phyloP scores from a whole-genome alignment of 768 basidiomycete genomes.

The Kwoniella dejecticola region DNA sequence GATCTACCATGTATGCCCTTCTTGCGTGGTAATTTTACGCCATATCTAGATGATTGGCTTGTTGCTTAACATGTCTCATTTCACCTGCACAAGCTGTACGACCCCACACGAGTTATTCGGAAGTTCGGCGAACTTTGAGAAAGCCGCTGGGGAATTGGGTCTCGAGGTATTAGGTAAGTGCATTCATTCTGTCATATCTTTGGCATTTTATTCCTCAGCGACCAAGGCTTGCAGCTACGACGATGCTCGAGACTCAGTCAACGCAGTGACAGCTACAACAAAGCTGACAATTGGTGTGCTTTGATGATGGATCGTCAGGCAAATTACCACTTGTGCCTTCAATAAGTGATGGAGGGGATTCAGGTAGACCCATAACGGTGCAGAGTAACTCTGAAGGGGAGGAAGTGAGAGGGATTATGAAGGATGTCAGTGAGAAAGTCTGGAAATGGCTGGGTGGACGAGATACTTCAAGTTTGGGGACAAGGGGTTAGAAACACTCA shows the following conservation, averaged over 20 bases:
- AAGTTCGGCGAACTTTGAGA: slow-evolving; percentile 65
- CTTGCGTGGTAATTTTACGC: no score
- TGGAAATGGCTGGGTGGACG: slow-evolving; percentile 40
- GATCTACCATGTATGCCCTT: no score
- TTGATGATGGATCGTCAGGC: slow-evolving; percentile 15
- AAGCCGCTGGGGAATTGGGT: slow-evolving; percentile 63
- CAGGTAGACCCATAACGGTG: slow-evolving; percentile 59
- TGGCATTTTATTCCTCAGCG: not conserved
- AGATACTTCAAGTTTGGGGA: slow-evolving; percentile 6
- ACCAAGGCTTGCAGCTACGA: no score
- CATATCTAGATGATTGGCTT: slow-evolving; percentile 91
- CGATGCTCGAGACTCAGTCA: no score
- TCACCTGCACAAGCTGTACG: slow-evolving; percentile 72
- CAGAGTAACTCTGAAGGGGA: slow-evolving; percentile 37
- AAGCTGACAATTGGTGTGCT: not conserved
- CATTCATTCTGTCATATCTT: no score
- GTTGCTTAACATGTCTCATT: slow-evolving; percentile 84
- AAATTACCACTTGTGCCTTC: slow-evolving; percentile 77
- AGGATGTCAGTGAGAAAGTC: slow-evolving; percentile 35
- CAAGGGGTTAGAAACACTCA: slow-evolving; percentile 17
- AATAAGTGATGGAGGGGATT: slow-evolving; percentile 73
- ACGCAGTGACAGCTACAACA: no score
- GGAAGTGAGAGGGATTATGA: slow-evolving; percentile 46
- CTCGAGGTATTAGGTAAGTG: slow-evolving; percentile 66
- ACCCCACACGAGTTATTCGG: slow-evolving; percentile 71